These are phyloP conservation scores for Tetrahymena malaccensis DNA, from an alignment of 73 alveolate species.

Conservation along the genomic window DNA sequence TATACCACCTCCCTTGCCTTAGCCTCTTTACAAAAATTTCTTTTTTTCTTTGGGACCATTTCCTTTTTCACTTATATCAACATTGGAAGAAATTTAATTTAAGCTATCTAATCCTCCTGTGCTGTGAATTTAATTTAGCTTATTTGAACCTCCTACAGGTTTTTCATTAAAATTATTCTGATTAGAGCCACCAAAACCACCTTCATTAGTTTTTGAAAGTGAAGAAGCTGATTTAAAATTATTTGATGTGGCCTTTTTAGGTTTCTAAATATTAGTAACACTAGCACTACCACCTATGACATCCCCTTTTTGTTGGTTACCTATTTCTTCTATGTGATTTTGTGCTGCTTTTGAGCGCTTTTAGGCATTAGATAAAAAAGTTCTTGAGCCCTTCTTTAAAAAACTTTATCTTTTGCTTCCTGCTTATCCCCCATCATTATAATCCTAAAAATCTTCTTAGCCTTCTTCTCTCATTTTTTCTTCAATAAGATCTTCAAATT, in stretches of 20 bases:
- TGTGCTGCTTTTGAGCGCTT: slow-evolving; percentile 30
- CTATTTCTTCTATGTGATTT: slow-evolving; percentile 17
- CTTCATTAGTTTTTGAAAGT: background rate
- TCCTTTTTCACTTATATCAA: background rate
- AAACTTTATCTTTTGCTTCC: background rate
- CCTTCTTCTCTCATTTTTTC: background rate
- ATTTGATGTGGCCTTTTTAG: background rate
- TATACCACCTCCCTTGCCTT: background rate
- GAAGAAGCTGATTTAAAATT: background rate
- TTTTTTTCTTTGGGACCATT: background rate
- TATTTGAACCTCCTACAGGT: background rate
- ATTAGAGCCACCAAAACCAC: background rate
- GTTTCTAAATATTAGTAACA: background rate
- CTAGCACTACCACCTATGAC: background rate
- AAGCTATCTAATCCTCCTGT: background rate
- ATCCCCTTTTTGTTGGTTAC: slow-evolving; percentile 4
- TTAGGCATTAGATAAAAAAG: slow-evolving; percentile 28
- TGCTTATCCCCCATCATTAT: background rate
- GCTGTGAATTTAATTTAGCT: background rate
- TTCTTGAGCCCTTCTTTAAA: slow-evolving; percentile 30
- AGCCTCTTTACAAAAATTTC: background rate
- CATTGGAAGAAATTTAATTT: background rate
- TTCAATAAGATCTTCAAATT: background rate
- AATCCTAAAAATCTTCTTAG: background rate
- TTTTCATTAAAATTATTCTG: background rate